Conservation (phyloP, 2,329 filamentous ascomycete species). For the Aspergillus sojae region DNA sequence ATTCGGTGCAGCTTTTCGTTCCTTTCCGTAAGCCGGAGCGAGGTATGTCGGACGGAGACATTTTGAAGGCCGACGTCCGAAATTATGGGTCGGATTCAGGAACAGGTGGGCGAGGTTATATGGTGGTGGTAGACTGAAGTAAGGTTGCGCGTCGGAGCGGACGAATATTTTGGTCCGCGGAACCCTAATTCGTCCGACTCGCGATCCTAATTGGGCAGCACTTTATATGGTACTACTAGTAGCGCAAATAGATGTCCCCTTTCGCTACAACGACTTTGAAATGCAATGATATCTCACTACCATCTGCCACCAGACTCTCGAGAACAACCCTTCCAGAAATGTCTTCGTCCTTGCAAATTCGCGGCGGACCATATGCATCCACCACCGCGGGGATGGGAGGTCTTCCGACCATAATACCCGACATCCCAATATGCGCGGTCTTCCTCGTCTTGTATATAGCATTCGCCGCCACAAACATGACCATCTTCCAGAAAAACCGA, state of each 20-base stretch:
- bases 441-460: slow-evolving; percentile 57
- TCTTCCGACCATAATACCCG: slow-evolving; percentile 58
- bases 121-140: not conserved
- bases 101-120: not conserved
- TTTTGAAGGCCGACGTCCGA: not conserved
- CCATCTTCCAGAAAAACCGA: slow-evolving; percentile 48
- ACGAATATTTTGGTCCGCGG: slow-evolving; percentile 17
- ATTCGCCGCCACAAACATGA: slow-evolving; percentile 49
- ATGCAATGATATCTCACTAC: too few species aligned
- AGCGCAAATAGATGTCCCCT: too few species aligned
- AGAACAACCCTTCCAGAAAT: not conserved
- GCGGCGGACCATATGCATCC: slow-evolving; percentile 34
- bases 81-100: not conserved
- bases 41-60: slow-evolving; percentile 10
- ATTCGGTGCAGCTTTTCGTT: slow-evolving; percentile 25
- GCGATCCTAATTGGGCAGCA: not conserved
- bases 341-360: slow-evolving; percentile 6
- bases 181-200: not conserved
- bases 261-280: too few species aligned
- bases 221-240: too few species aligned
- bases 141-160: slow-evolving; percentile 4
- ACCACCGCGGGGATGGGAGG: slow-evolving; percentile 42
- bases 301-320: too few species aligned
- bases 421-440: slow-evolving; percentile 66
- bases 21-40: slow-evolving; percentile 17